phyloP scores from a whole-genome alignment of 2,329 filamentous ascomycete species.

The Sclerotinia spermophila region DNA sequence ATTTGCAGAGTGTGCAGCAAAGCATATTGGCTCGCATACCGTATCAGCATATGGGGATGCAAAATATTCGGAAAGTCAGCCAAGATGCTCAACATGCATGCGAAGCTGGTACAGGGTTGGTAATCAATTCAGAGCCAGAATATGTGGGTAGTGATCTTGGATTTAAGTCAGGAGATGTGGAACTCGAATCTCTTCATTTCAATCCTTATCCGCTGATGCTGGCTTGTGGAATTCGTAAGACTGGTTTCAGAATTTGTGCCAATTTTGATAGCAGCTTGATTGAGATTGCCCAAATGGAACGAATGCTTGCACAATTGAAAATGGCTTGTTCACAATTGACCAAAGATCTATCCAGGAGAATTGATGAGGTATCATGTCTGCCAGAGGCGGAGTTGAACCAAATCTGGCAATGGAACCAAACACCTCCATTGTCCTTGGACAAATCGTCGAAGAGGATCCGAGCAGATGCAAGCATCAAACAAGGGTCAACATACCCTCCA shows the following conservation, averaged over 20 bases:
- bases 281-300: constrained; percentile 38
- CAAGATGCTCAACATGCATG: constrained; percentile 39
- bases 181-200: constrained; percentile 39
- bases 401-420: constrained; percentile 44
- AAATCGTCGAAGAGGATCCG: constrained; percentile 27
- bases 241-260: constrained; percentile 43
- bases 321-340: constrained; percentile 23
- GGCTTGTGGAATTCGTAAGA: constrained; percentile 43
- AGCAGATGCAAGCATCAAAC: constrained; percentile 25
- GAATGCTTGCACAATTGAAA: constrained; percentile 40
- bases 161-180: constrained; percentile 37
- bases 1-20: constrained; percentile 46
- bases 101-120: constrained; percentile 13
- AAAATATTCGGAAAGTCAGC: constrained; percentile 30
- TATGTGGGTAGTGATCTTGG: constrained; percentile 6
- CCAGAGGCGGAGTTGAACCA: constrained; percentile 38
- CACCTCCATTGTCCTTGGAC: constrained; percentile 39
- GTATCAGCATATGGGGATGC: constrained; percentile 31
- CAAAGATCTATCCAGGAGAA: constrained; percentile 30
- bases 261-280: constrained; percentile 43
- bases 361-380: constrained; percentile 37
- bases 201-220: constrained; percentile 50
- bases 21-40: constrained; percentile 47
- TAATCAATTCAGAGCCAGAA: constrained; percentile 7
- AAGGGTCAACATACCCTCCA: constrained; percentile 38